Conservation (phyloP, 768 basidiomycete genomes). For the Hortiboletus campestris region DNA sequence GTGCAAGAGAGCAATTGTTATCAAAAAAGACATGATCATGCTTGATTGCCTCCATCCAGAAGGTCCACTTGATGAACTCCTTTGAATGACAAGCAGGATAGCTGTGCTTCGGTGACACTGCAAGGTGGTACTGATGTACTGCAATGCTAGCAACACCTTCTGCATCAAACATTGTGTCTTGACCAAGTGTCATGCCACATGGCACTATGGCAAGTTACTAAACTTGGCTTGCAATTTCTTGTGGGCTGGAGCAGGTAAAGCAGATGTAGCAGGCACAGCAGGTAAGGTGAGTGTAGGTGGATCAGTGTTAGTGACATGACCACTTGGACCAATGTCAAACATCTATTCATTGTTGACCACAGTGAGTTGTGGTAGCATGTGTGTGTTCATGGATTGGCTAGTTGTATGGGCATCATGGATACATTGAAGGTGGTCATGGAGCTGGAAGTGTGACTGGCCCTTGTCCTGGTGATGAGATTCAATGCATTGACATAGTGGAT, state of each 20-base stretch:
- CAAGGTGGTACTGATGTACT: not conserved
- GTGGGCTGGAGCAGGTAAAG: not conserved
- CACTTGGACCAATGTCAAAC: not conserved
- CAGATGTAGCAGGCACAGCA: too few relatives aligned
- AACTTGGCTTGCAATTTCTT: not conserved
- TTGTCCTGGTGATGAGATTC: not conserved
- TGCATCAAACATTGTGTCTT: conserved; percentile 1
- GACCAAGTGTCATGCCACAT: not conserved
- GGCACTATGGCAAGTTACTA: not conserved
- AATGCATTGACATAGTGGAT: not conserved
- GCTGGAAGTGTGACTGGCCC: conserved; percentile 5
- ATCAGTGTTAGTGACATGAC: not conserved
- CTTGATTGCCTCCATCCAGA: not conserved
- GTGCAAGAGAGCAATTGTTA: too few relatives aligned
- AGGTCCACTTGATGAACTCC: conserved; percentile 8
- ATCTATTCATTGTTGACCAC: not conserved
- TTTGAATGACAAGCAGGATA: not conserved
- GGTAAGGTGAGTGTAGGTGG: too few relatives aligned
- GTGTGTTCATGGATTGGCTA: not conserved
- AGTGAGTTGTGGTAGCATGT: not conserved
- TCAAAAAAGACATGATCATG: not conserved
- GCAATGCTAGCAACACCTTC: conserved; percentile 2
- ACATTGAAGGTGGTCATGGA: not conserved
- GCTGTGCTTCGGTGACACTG: fast-evolving
- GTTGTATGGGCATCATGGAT: not conserved